Conservation (phyloP, 2,329 filamentous ascomycete genomes). For the Neodidymelliopsis sp. region DNA sequence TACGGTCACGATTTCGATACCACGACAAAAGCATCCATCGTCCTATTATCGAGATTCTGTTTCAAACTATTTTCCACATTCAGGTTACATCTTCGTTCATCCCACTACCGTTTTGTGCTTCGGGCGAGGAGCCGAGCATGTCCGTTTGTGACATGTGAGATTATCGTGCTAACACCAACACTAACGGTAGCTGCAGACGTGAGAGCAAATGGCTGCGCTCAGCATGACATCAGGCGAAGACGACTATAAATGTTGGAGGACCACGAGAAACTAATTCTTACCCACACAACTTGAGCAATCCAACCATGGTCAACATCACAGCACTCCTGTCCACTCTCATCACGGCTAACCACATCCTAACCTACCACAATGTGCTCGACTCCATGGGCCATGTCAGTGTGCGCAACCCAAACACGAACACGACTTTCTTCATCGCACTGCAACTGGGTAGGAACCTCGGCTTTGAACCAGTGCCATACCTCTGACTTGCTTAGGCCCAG, state of each 20-base stretch:
- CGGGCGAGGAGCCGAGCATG: constrained; percentile 1
- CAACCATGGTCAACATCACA: constrained; percentile 33
- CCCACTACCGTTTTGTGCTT: not conserved
- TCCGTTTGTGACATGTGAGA: not conserved
- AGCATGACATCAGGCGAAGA: not conserved
- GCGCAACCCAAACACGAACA: constrained; percentile 54
- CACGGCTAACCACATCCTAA: constrained; percentile 58
- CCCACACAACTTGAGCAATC: not conserved
- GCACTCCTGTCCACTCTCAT: constrained; percentile 47
- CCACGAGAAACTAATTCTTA: too few species aligned
- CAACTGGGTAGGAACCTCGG: too few species aligned
- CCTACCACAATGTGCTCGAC: constrained; percentile 59
- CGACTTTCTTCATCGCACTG: constrained; percentile 52
- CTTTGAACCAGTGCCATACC: too few species aligned
- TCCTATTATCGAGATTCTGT: constrained; percentile 3
- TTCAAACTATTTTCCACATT: not conserved
- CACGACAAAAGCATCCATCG: constrained; percentile 34
- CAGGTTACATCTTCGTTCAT: not conserved
- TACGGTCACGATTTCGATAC: constrained; percentile 37
- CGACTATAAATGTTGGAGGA: not conserved
- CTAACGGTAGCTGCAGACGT: constrained; percentile 2
- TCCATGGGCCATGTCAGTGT: constrained; percentile 62
- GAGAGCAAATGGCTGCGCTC: not conserved
- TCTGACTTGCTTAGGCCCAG: constrained; percentile 27
- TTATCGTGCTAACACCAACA: constrained; percentile 7